phyloP scores from a whole-genome alignment of 2,329 filamentous ascomycete genomes.

The Penicillium glabrum region DNA sequence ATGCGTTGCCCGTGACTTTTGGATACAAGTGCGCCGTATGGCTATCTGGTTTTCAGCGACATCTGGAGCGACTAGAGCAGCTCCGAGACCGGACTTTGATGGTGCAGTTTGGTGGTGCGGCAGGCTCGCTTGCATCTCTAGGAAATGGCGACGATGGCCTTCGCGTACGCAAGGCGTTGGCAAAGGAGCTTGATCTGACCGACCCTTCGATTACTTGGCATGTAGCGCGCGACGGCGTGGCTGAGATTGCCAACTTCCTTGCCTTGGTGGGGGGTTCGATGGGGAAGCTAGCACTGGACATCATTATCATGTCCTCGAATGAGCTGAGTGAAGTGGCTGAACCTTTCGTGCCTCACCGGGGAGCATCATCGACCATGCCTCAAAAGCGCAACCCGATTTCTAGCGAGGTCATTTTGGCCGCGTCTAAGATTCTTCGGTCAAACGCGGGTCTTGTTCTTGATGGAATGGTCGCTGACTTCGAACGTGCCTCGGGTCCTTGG shows the following conservation, averaged over 20 bases:
- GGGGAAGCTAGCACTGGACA: slow-evolving; percentile 57
- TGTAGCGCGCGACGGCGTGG: slow-evolving; percentile 54
- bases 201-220: slow-evolving; percentile 60
- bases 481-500: slow-evolving; percentile 59
- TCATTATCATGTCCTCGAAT: slow-evolving; percentile 60
- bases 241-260: slow-evolving; percentile 55
- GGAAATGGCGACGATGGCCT: slow-evolving; percentile 50
- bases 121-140: slow-evolving; percentile 56
- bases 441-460: slow-evolving; percentile 55
- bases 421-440: slow-evolving; percentile 54
- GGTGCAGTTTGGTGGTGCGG: slow-evolving; percentile 59
- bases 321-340: slow-evolving; percentile 57
- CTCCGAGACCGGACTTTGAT: slow-evolving; percentile 49
- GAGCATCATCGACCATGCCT: slow-evolving; percentile 58
- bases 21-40: slow-evolving; percentile 60
- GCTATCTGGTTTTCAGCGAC: slow-evolving; percentile 51
- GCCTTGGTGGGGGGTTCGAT: slow-evolving; percentile 54
- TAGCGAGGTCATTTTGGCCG: slow-evolving; percentile 57
- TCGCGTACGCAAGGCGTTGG: slow-evolving; percentile 51
- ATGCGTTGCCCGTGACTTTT: slow-evolving; percentile 58
- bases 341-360: slow-evolving; percentile 56
- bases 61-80: slow-evolving; percentile 50
- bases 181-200: slow-evolving; percentile 47
- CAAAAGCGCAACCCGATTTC: slow-evolving; percentile 62
- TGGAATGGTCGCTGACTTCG: slow-evolving; percentile 59